Evolutionary conservation across 257 asterid genomes (phyloP), one percentile per base, ranked within the genome.

Genomic region (Ophiorrhiza pumila): DNA sequence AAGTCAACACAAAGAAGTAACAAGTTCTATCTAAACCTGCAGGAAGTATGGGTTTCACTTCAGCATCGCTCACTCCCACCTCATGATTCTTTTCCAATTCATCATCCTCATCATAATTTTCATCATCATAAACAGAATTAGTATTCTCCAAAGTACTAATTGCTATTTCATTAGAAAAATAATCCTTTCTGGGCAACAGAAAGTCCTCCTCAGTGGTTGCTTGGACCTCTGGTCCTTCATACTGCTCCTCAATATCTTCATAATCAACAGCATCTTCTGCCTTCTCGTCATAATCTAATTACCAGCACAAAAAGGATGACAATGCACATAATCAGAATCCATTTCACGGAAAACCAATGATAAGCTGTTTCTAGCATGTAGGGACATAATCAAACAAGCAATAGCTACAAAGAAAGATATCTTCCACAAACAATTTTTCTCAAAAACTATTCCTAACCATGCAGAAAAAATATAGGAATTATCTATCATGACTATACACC

Each of bases 151-250:
- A 70, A 72, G 90, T 82, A 80, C 85, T 71, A 57, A 77, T 76
- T 27, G 90, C 73, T 74, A 91, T 87, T 83, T 87, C 89, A 70
- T 78, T 78, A 39, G 97, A 78, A 82, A 87, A 77, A 65, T 79
- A 95, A 58, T 89, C 89, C 81, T 79, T 88, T 77, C 80, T 88
- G 32, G 96, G 89, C 80, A 93, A 82, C 84, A 94, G 73, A 85
- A 80, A 85, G 83, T 94, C 99, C 84, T 95, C 99, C 84, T 95
- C 99, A 0, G 97, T 88, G 53, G 86, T 89, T 77, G 85, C 81
- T 78, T 89, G 95, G 59, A 95, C 88, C 88, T 95, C 99, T 43
- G 99, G 99, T 73, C 99, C 99, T 72, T 95, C 99, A 81, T 95
- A 95, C 81, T 92, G 91, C 87, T 95, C 99, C 68, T 95, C 97